Conservation (phyloP, 345 rosid genomes). For the Orychophragmus violaceus region DNA sequence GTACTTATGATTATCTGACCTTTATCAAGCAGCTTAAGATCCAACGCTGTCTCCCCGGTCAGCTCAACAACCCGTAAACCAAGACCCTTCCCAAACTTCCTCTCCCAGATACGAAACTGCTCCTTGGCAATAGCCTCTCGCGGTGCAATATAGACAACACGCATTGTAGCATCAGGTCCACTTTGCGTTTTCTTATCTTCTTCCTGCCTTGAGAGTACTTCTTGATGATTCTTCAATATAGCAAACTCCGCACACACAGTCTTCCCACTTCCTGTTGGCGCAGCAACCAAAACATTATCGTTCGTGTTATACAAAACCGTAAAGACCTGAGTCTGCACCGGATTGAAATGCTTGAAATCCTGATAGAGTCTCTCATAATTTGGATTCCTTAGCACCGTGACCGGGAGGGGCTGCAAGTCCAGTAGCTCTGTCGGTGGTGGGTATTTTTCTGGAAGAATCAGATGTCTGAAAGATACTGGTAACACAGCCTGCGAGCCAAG, state of each 20-base stretch:
- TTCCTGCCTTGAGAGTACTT: conserved; percentile 14
- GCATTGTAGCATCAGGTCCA: conserved; percentile 56
- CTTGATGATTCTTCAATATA: conserved; percentile 77
- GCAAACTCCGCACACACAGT: conserved; percentile 96
- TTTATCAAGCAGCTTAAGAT: conserved; percentile 79
- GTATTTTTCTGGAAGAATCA: conserved; percentile 92
- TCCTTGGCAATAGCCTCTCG: conserved; percentile 87
- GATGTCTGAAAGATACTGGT: conserved; percentile 92
- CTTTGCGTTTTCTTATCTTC: not conserved
- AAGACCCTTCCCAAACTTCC: conserved; percentile 75
- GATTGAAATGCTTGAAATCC: conserved; percentile 90
- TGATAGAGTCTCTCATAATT: conserved; percentile 76
- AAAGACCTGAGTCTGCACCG: conserved; percentile 96
- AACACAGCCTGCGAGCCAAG: conserved; percentile 84
- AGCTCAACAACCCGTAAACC: conserved; percentile 81
- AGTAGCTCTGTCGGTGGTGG: conserved; percentile 94
- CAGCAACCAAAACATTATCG: conserved; percentile 91
- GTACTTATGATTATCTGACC: conserved; percentile 83
- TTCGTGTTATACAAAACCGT: conserved; percentile 79
- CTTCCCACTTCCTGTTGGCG: conserved; percentile 97
- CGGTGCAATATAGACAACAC: conserved; percentile 87
- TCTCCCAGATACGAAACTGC: conserved; percentile 73
- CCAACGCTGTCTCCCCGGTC: conserved; percentile 79
- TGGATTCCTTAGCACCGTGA: conserved; percentile 86
- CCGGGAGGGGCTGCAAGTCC: conserved; percentile 94